Conservation (phyloP, 805 yeast species). For the Jamesozyma lodderae region DNA sequence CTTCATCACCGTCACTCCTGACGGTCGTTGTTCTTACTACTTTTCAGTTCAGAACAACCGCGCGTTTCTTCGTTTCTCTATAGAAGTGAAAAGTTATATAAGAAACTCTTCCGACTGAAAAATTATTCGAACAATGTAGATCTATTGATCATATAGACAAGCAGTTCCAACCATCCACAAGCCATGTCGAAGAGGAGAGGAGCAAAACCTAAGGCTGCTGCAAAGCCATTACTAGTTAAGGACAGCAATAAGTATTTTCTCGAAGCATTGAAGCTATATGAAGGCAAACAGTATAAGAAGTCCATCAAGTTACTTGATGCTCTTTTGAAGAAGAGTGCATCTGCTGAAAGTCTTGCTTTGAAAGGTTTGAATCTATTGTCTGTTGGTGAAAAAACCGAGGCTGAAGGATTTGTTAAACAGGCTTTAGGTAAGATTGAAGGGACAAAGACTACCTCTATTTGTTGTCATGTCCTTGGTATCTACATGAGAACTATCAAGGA, state of each 20-base stretch:
- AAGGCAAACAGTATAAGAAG: slow-evolving; percentile 78
- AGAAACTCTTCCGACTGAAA: too few species aligned
- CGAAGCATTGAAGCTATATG: slow-evolving; percentile 76
- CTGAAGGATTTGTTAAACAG: slow-evolving; percentile 48
- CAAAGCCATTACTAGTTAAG: slow-evolving; percentile 30
- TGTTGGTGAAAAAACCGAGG: slow-evolving; percentile 53
- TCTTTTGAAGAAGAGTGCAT: slow-evolving; percentile 64
- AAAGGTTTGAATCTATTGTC: slow-evolving; percentile 66
- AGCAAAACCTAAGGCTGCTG: slow-evolving; percentile 9
- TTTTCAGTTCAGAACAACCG: too few species aligned
- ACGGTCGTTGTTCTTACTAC: too few species aligned
- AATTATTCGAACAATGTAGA: too few species aligned
- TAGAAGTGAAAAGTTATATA: too few species aligned
- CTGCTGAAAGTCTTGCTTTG: slow-evolving; percentile 72
- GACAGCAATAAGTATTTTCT: slow-evolving; percentile 64
- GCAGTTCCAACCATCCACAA: too few species aligned
- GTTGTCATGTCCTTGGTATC: slow-evolving; percentile 79
- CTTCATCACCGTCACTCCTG: too few species aligned
- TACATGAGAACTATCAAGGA: slow-evolving; percentile 62
- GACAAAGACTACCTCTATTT: slow-evolving; percentile 46
- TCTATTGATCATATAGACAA: too few species aligned
- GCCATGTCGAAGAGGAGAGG: slow-evolving; percentile 22
- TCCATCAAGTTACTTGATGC: slow-evolving; percentile 68
- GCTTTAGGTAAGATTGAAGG: slow-evolving; percentile 52
- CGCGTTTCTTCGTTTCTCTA: too few species aligned